These are phyloP conservation scores for Cornus suecica DNA, from an alignment of 148 eudicot genomes.

Conservation along the genomic window DNA sequence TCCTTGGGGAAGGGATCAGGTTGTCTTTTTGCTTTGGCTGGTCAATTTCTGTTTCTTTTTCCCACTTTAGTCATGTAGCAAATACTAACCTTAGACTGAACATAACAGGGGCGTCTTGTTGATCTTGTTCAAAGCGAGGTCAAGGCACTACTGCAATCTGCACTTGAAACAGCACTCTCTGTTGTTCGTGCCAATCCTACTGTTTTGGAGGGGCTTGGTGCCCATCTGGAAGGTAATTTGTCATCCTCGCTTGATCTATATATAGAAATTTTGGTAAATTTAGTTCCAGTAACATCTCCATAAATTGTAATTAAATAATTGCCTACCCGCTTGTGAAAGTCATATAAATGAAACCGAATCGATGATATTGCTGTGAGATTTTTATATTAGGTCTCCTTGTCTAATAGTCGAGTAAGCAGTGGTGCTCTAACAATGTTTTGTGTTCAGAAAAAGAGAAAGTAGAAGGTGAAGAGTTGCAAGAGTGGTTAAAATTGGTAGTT, in stretches of 20 bases:
- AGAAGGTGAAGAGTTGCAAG: constrained; percentile 85
- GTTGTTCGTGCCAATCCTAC: constrained; percentile 86
- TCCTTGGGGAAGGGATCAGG: constrained; percentile 90
- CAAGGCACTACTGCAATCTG: constrained; percentile 71
- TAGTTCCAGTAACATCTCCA: constrained; percentile 4
- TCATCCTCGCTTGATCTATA: background rate
- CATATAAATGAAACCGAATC: background rate
- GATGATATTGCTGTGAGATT: background rate
- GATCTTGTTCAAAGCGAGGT: constrained; percentile 95
- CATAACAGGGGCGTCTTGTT: constrained; percentile 73
- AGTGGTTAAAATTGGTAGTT: constrained; percentile 84
- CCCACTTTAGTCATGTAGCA: background rate
- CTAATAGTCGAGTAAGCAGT: background rate
- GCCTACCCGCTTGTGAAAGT: background rate
- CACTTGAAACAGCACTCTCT: constrained; percentile 77
- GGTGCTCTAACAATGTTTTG: background rate
- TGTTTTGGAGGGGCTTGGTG: constrained; percentile 93
- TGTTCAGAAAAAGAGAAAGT: constrained; percentile 78
- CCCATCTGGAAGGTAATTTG: constrained; percentile 76
- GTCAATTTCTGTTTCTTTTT: background rate
- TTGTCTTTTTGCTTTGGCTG: constrained; percentile 14
- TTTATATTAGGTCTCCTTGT: background rate
- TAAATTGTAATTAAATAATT: background rate
- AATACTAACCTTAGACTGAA: constrained; percentile 15
- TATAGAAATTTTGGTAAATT: background rate